These are phyloP conservation scores for Candida sonorensis DNA, from an alignment of 805 yeast genomes.

Conservation along the genomic window DNA sequence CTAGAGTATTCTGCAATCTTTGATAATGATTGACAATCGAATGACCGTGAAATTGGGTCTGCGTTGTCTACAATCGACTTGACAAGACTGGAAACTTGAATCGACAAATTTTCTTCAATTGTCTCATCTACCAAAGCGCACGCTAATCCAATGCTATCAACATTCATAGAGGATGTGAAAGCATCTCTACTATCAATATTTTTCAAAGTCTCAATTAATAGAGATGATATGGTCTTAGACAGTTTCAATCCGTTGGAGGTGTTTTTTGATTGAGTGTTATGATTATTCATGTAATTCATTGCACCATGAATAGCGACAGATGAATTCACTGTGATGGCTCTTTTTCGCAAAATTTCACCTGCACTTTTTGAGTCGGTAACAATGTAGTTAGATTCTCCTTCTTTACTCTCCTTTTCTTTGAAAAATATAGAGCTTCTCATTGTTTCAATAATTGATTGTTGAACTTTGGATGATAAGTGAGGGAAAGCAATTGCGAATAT, in stretches of 20 bases:
- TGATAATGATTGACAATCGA: conserved; percentile 40
- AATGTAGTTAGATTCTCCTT: conserved; percentile 5
- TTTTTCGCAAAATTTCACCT: conserved; percentile 19
- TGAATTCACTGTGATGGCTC: conserved; percentile 54
- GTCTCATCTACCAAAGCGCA: conserved; percentile 20
- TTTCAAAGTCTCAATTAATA: conserved; percentile 24
- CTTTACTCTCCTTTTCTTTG: conserved; percentile 25
- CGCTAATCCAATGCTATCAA: conserved; percentile 27
- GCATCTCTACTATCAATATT: conserved; percentile 17
- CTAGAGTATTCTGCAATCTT: conserved; percentile 20
- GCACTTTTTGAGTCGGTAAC: conserved; percentile 7
- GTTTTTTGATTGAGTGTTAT: conserved; percentile 7
- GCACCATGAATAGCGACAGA: conserved; percentile 58
- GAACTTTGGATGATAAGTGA: conserved; percentile 66
- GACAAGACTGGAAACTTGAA: conserved; percentile 46
- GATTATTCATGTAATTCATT: conserved; percentile 24
- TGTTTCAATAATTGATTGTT: conserved; percentile 80
- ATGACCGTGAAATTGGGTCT: conserved; percentile 60
- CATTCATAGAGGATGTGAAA: conserved; percentile 20
- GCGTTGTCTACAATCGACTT: conserved; percentile 60
- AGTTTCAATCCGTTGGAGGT: conserved; percentile 12
- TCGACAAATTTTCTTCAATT: conserved; percentile 22
- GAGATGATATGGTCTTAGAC: conserved; percentile 14
- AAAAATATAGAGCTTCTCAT: conserved; percentile 49
- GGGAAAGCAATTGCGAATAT: conserved; percentile 69